A percentile compares a stretch with the other conserved stretches of the same genome.
Evolutionary conservation across 192 early-diverging fungal species (phyloP).

Genomic region (Coemansia interrupta): DNA sequence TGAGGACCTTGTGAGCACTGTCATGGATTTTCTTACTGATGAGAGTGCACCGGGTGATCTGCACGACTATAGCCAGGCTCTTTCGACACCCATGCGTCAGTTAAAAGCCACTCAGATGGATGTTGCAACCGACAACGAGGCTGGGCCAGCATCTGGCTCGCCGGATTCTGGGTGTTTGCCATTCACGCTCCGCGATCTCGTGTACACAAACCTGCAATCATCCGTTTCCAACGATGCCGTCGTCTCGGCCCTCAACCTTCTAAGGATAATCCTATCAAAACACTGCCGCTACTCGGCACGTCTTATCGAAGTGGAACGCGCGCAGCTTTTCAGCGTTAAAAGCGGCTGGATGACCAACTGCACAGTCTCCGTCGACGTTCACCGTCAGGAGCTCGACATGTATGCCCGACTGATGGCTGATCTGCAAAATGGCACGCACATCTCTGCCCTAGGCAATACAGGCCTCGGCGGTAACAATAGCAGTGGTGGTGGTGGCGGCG

Average conservation of each 20-base stretch:
- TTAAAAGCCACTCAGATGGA: not conserved
- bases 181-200: slow-evolving; percentile 76
- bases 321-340: slow-evolving; percentile 20
- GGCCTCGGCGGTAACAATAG: not conserved
- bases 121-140: not conserved
- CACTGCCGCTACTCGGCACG: slow-evolving; percentile 76
- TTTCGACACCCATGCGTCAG: not conserved
- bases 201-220: slow-evolving; percentile 85
- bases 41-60: slow-evolving; percentile 53
- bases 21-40: slow-evolving; percentile 77
- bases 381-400: slow-evolving; percentile 53
- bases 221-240: slow-evolving; percentile 78
- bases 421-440: slow-evolving; percentile 24
- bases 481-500: slow-evolving; percentile 3
- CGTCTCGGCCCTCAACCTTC: slow-evolving; percentile 74
- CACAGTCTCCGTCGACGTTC: slow-evolving; percentile 46
- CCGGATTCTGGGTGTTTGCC: slow-evolving; percentile 28
- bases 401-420: slow-evolving; percentile 49
- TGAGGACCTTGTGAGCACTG: slow-evolving; percentile 66
- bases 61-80: not conserved
- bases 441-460: not conserved
- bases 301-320: slow-evolving; percentile 69
- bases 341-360: slow-evolving; percentile 50
- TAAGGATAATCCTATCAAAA: slow-evolving; percentile 67
- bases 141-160: not conserved